Conservation (phyloP, 768 basidiomycete species). For the Tremella yokohamensis region DNA sequence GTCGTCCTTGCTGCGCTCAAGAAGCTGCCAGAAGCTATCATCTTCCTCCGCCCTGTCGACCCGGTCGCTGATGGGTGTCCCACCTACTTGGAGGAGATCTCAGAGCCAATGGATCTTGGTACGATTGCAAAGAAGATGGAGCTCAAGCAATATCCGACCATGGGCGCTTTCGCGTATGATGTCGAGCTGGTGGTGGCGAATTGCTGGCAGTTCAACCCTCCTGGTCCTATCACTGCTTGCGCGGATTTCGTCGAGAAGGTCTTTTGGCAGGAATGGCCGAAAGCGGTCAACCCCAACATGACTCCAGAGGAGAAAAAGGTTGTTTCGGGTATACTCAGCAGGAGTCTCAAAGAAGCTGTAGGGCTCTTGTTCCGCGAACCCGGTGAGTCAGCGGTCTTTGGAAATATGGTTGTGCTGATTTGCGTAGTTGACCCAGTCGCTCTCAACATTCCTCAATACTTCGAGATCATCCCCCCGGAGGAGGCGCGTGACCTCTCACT, state of each 20-base stretch:
- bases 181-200: constrained; percentile 79
- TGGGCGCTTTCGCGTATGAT: constrained; percentile 78
- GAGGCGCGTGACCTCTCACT: constrained; percentile 81
- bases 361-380: constrained; percentile 48
- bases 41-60: constrained; percentile 77
- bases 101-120: constrained; percentile 87
- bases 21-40: constrained; percentile 21
- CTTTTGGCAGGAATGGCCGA: constrained; percentile 84
- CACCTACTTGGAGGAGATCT: constrained; percentile 91
- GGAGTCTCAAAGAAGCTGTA: constrained; percentile 67
- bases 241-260: constrained; percentile 69
- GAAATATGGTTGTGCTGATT: constrained; percentile 58
- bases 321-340: constrained; percentile 66
- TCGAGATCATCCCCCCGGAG: constrained; percentile 75
- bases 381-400: constrained; percentile 5
- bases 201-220: constrained; percentile 88
- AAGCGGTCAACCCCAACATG: constrained; percentile 68
- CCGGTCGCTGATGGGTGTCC: constrained; percentile 79
- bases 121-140: constrained; percentile 71
- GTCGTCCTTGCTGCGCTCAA: constrained; percentile 22
- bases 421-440: constrained; percentile 83
- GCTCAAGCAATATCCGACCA: constrained; percentile 65
- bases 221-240: constrained; percentile 65
- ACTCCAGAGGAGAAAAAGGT: constrained; percentile 74
- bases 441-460: constrained; percentile 80